Evolutionary conservation across 2,329 filamentous ascomycete genomes (phyloP).

Genomic region (Dendryphion nanum): DNA sequence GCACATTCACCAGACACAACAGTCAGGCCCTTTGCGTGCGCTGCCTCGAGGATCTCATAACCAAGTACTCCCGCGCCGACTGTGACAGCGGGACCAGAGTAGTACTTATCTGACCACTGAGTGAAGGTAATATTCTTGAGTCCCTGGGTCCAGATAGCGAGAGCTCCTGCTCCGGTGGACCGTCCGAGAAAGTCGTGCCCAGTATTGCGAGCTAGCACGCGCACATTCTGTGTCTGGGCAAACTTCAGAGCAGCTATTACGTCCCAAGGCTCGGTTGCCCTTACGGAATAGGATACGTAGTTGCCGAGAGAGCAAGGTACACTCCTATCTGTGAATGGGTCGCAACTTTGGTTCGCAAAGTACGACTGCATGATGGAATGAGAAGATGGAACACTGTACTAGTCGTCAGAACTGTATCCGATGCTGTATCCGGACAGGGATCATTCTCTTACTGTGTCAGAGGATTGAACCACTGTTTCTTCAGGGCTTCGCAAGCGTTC

Average conservation of each 20-base stretch:
- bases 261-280: slow-evolving; percentile 18
- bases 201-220: slow-evolving; percentile 23
- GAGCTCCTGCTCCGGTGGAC: slow-evolving; percentile 27
- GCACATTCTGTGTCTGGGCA: slow-evolving; percentile 22
- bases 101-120: slow-evolving; percentile 4
- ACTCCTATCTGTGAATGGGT: slow-evolving; percentile 11
- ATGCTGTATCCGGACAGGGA: not conserved
- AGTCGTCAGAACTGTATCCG: not conserved
- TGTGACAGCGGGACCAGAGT: slow-evolving; percentile 24
- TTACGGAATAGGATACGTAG: slow-evolving; percentile 36
- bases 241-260: slow-evolving; percentile 20
- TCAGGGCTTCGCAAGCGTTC: slow-evolving; percentile 7
- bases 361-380: slow-evolving; percentile 13
- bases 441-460: not conserved
- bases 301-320: slow-evolving; percentile 22
- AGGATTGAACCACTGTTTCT: not conserved
- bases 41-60: slow-evolving; percentile 21
- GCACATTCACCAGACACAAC: slow-evolving; percentile 31
- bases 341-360: slow-evolving; percentile 16
- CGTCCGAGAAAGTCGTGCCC: slow-evolving; percentile 28
- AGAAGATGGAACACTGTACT: not conserved
- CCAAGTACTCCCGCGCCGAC: slow-evolving; percentile 27
- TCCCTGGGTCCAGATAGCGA: slow-evolving; percentile 30
- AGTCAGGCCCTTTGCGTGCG: slow-evolving; percentile 14
- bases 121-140: slow-evolving; percentile 20